Base-by-base conservation (phyloP, 768 basidiomycete genomes). In the Mycena leptocephala region DNA sequence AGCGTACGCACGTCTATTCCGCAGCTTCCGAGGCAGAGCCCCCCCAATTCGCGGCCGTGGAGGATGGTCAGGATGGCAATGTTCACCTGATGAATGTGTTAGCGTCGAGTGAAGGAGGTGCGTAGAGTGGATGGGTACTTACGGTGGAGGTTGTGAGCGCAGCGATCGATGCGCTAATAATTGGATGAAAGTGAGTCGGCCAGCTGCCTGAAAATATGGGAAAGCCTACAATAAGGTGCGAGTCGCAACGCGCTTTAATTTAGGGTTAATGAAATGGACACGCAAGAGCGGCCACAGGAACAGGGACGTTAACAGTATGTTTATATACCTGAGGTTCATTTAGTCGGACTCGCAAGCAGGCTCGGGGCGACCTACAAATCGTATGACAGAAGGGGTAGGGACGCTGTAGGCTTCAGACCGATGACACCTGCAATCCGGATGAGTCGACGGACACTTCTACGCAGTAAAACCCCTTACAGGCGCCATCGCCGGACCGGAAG, bases 71-170 rank as follows among this genome's bases (percentile, higher is more conserved):
- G 82, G 22, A 90, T 78, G 7, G 81, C 79, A 39, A 91, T 87
- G 79, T 92, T 87, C 20, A 82, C 77, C 84, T 84, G 59, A 30
- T n/a, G 39, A 26, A 41, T 0, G 8, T 3, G 18, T 30, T 61
- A 63, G 1, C 18, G 58, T 26, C 18, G n/a, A 22, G 61, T 35
- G 22, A 18, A 6, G 3, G n/a, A 0, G 22, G 9, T 14, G 59
- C 7, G 8, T 24, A 14, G 39, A 28, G 22, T 37, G 48, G 16
- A 22, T 10, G 5, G 58, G 18, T 24, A 69, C 82, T 68, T 74
- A 89, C 85, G n/a, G 87, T 86, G 4, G 90, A 91, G 11, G 90
- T 91, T 11, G 85, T 84, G 20, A 92, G 85, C 0, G 90, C 87
- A 20, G 89, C 84, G 22, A 83, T 67, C 0, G 91, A 86, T 0